Base-by-base conservation (phyloP, 192 early-diverging fungal genomes). In the Coemansia reversa region DNA sequence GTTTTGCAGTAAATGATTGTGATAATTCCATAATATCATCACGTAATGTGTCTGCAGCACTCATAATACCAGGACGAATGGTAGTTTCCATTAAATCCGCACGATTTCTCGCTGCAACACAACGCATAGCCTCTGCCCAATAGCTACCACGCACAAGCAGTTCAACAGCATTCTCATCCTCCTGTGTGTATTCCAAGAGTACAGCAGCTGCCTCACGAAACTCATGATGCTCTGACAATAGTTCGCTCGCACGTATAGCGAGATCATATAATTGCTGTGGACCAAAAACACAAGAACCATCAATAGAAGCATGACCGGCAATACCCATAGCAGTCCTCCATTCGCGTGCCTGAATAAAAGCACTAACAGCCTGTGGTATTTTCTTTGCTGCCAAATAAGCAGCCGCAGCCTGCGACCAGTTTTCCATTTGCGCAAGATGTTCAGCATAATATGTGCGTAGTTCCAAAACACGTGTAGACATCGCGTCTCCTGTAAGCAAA, bases 111-210 rank as follows among this genome's bases (percentile, higher is more conserved):
- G 83, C 30, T n/a, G 87, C 77, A 24, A 86, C 86, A 3, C 85
- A 67, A 7, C 94, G 86, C 25, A 85, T 65, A 1, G 92, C 91
- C 69, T 94, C 93, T 6, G 68, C 76, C 94, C 94, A 97, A 11
- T 84, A 75, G 11, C 77, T 67, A 1, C 92, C 91, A 64, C 88
- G 86, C 7, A 92, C 69, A 12, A 95, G 72, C 55, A 86, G 71
- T 14, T 83, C 74, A 5, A 95, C 77, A 1, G 90, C 91, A 32
- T 85, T 86, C 51, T 89, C 87, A 20, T 87, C 71, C 58, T 92
- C 86, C 63, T 86, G 72, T 2, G 84, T 80, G 54, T 94, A 90
- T 55, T 93, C 94, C 19, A 92, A 67, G 19, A 91, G 73, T 14
- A 90, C 78, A 0, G 69, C 57, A 0, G 94, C 91, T 4, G 93